Evolutionary conservation across 495 filamentous ascomycete species (phyloP).

Genomic region (Talaromyces borbonicus): DNA sequence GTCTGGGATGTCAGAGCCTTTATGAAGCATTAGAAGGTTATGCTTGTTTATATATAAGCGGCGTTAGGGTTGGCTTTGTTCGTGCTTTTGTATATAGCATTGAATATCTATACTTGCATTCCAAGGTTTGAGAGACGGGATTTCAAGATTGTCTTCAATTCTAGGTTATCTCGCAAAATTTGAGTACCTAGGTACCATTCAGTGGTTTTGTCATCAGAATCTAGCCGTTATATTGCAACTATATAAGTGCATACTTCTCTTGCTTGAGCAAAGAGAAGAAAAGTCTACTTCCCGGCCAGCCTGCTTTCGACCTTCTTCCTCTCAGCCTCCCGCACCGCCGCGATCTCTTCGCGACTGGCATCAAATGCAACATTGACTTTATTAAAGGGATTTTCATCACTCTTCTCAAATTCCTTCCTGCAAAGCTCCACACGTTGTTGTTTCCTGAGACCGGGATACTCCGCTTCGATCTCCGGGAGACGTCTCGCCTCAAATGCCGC

Average conservation of each 20-base stretch:
- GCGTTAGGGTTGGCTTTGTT: neutral
- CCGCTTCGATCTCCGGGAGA: slow-evolving; percentile 72
- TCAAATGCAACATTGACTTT: slow-evolving; percentile 65
- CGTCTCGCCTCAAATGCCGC: slow-evolving; percentile 78
- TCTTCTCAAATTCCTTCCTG: slow-evolving; percentile 83
- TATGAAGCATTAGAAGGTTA: slow-evolving; percentile 31
- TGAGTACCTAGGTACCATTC: no score
- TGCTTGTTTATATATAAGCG: neutral
- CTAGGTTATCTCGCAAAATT: no score
- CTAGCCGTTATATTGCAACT: no score
- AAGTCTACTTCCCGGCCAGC: slow-evolving; percentile 33
- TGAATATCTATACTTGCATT: slow-evolving; percentile 1
- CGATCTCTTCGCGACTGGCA: slow-evolving; percentile 68
- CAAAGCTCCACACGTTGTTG: slow-evolving; percentile 74
- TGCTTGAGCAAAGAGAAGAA: no score
- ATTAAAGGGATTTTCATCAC: slow-evolving; percentile 89
- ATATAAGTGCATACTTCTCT: no score
- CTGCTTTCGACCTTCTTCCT: slow-evolving; percentile 63
- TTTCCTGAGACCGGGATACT: slow-evolving; percentile 64
- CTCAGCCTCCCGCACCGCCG: slow-evolving; percentile 54
- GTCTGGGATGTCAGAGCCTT: slow-evolving; percentile 79
- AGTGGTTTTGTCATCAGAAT: no score
- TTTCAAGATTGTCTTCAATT: no score
- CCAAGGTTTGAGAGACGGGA: no score
- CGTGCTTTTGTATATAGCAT: slow-evolving; percentile 4